Conservation (phyloP, 2,329 filamentous ascomycete genomes). For the Pyrenophora graminea region DNA sequence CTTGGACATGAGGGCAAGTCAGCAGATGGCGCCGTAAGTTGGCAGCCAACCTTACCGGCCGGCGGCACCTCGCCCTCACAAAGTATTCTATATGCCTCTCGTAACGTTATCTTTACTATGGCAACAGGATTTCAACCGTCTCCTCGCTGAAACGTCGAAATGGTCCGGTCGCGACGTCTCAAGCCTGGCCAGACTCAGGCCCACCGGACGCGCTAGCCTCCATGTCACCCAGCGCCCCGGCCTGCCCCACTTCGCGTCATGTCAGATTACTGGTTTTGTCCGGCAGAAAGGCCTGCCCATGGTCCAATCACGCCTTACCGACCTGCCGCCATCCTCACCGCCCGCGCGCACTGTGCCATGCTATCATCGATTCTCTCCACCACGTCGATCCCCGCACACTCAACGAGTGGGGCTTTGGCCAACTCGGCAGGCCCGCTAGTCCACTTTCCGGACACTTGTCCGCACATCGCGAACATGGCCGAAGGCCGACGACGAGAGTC, state of each 20-base stretch:
- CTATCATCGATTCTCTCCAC: constrained; percentile 30
- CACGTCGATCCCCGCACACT: constrained; percentile 31
- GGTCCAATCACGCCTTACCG: constrained; percentile 23
- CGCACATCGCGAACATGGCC: constrained; percentile 17
- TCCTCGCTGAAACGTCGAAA: constrained; percentile 26
- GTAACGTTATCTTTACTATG: not conserved
- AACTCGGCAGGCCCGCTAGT: constrained; percentile 19
- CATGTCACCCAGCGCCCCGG: constrained; percentile 22
- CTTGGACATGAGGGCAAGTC: not conserved
- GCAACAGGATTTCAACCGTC: constrained; percentile 10
- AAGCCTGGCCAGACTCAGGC: constrained; percentile 25
- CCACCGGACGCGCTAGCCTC: constrained; percentile 22
- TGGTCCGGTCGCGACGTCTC: constrained; percentile 10
- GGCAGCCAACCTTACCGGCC: not conserved
- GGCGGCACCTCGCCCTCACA: not conserved
- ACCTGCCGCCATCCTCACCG: constrained; percentile 21
- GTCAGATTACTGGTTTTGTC: constrained; percentile 24
- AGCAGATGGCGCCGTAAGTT: not conserved
- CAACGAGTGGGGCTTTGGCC: constrained; percentile 17
- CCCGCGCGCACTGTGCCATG: constrained; percentile 15
- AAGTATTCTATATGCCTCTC: constrained; percentile 8
- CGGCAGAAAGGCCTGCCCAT: constrained; percentile 30
- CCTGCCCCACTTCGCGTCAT: constrained; percentile 30
- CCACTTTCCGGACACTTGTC: constrained; percentile 18
- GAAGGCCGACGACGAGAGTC: constrained; percentile 16